Evolutionary conservation across 352 stramenopile species (phyloP), one percentile per base, ranked within the genome.

Genomic region (Aphanomyces euteiches): DNA sequence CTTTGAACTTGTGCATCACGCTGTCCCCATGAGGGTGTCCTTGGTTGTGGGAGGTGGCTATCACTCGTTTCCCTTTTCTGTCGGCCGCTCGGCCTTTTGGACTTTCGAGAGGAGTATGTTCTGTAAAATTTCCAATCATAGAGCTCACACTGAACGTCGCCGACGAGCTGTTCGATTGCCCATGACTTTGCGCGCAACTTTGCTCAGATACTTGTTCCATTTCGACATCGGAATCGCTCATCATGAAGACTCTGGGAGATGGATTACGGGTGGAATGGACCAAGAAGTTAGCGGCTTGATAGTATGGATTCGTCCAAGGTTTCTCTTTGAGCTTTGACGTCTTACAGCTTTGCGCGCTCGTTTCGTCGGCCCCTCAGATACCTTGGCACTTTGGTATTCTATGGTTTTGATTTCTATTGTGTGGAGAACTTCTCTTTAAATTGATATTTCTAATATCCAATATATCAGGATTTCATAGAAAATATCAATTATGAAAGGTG

Each of bases 281-380:
- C 28, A 28, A 28, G 28, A 28, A 28, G 28, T 28, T 28, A 28
- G 28, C 28, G 2, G 28, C 28, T 28, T 28, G 28, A 28, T 28
- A 28, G 28, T 28, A 28, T 28, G 28, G 28, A 28, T 28, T 50
- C 43, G 43, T 50, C 10, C 10, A 50, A 45, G 17, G 3, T 37
- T 61, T 43, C 50, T 58, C 50, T 28, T 28, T 28, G 28, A 2
- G 28, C 28, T 28, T 28, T 28, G 28, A 28, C 28, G 28, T 28
- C 28, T 28, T 28, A 28, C 28, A 28, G 28, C 28, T 28, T 28
- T 28, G 28, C 2, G 50, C 50, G 50, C 50, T 12, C 12, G 15
- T 61, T 50, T 50, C 10, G 10, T 50, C 43, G 43, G 43, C 54
- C 54, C 54, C 54, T 61, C 54, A 61, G 54, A 61, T 61, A 58